Base-by-base conservation (phyloP, 306 rosid species). In the Senna siamea region DNA sequence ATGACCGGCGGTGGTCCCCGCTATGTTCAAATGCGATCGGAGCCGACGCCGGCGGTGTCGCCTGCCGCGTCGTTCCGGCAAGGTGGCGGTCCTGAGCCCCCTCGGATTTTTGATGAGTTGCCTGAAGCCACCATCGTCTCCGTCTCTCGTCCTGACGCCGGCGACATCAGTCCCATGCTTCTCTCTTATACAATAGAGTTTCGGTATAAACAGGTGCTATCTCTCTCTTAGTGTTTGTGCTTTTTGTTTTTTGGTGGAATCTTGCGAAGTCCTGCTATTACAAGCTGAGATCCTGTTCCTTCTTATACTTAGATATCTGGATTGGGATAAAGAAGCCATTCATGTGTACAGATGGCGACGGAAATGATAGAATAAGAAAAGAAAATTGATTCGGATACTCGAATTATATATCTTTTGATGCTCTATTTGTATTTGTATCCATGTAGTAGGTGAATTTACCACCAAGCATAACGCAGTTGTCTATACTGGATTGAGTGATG, bases 121-220 rank as follows among this genome's bases (percentile, higher is more conserved):
- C 94, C 94, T 0, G 71, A 72, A 71, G 91, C 94, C 81, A 52
- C 73, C 60, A 89, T 87, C 70, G 83, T 89, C 74, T 82, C 90
- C 75, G 89, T 89, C 47, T 89, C 94, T 12, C 91, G 94, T 6
- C 94, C 94, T 10, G 94, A 89, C 81, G 87, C 89, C 67, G 86
- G 76, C 28, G 94, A 89, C 37, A 73, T 89, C 69, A 89, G 89
- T 70, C 94, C 94, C 67, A 75, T 85, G 84, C 94, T 89, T 34
- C 89, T 89, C 37, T 70, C 94, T 19, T 89, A 89, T 79, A 81
- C 89, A 17, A 87, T 89, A 58, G 91, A 89, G 79, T 85, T 87
- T 59, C 89, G 83, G 35, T 87, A 89, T 81, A 89, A 84, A 75
- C 89, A 89, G 89, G 94, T 75, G 3, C 63, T 34, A 12, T 28